Evolutionary conservation across 2,329 filamentous ascomycete genomes (phyloP).

Genomic region (Penicillium sp.): DNA sequence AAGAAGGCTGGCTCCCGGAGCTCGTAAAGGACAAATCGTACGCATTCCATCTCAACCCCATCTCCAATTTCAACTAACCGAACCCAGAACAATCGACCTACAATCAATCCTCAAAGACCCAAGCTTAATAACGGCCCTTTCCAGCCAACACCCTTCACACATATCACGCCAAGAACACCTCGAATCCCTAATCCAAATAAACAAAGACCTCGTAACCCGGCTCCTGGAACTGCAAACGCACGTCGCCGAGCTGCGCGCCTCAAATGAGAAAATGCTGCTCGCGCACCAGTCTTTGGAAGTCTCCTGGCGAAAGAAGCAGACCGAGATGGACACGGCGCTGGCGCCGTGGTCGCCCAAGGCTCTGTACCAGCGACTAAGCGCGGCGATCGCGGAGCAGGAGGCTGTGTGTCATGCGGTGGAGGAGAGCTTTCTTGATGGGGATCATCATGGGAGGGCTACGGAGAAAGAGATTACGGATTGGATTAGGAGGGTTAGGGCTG

Average conservation of each 20-base stretch:
- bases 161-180: constrained; percentile 61
- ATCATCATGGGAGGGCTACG: constrained; percentile 51
- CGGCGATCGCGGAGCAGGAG: constrained; percentile 77
- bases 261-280: constrained; percentile 74
- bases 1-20: constrained; percentile 69
- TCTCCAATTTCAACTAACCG: neutral
- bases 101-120: constrained; percentile 72
- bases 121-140: constrained; percentile 66
- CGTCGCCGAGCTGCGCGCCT: constrained; percentile 53
- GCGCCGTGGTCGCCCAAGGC: constrained; percentile 79
- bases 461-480: constrained; percentile 84
- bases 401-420: constrained; percentile 74
- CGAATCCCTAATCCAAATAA: constrained; percentile 61
- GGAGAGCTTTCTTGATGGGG: constrained; percentile 80
- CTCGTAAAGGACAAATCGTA: constrained; percentile 77
- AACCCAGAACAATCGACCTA: constrained; percentile 44
- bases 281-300: constrained; percentile 80
- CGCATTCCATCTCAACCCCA: constrained; percentile 28
- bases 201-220: constrained; percentile 60
- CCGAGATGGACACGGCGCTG: constrained; percentile 79
- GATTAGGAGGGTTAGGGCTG: constrained; percentile 73
- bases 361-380: constrained; percentile 73
- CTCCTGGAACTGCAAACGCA: constrained; percentile 44
- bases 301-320: constrained; percentile 85
- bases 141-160: constrained; percentile 69